phyloP scores from a whole-genome alignment of 371 early-diverging fungal genomes.

The Gilbertella persicaria region DNA sequence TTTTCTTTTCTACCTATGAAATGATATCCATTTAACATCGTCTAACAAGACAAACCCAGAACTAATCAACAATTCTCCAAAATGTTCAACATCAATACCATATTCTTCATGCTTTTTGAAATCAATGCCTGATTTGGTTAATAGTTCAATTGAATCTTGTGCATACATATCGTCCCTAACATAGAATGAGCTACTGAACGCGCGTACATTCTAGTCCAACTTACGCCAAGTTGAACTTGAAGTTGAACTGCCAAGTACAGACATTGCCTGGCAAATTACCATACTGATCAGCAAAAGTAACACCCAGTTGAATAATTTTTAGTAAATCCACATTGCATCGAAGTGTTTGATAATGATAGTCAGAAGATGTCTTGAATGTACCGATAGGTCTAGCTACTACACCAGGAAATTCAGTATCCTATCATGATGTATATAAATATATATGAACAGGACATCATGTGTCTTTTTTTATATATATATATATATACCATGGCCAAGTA shows the following conservation, averaged over 20 bases:
- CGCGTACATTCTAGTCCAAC: too few species aligned
- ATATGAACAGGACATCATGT: neutral
- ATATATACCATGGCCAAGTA: slow-evolving; percentile 93
- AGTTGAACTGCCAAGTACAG: slow-evolving; percentile 99
- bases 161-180: slow-evolving; percentile 98
- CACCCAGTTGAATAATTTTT: slow-evolving; percentile 98
- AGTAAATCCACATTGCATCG: slow-evolving; percentile 99
- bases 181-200: neutral
- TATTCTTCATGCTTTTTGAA: slow-evolving; percentile 96
- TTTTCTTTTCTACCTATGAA: slow-evolving; percentile 96
- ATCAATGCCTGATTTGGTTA: slow-evolving; percentile 97
- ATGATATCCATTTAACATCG: slow-evolving; percentile 98
- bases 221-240: slow-evolving; percentile 92
- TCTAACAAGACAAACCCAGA: slow-evolving; percentile 95
- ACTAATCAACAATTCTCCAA: slow-evolving; percentile 97
- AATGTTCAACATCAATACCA: slow-evolving; percentile 97
- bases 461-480: neutral
- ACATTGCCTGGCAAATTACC: slow-evolving; percentile 90
- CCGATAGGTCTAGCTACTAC: slow-evolving; percentile 99
- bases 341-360: slow-evolving; percentile 98
- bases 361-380: slow-evolving; percentile 90
- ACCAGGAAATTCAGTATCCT: slow-evolving; percentile 99
- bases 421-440: neutral
- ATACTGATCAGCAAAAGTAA: slow-evolving; percentile 94
- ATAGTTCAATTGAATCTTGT: slow-evolving; percentile 98